A percentile compares a stretch with the other conserved stretches of the same genome.
phyloP scores from a whole-genome alignment of 2,329 filamentous ascomycete genomes.

The Ceratocystiopsis brevicomis region DNA sequence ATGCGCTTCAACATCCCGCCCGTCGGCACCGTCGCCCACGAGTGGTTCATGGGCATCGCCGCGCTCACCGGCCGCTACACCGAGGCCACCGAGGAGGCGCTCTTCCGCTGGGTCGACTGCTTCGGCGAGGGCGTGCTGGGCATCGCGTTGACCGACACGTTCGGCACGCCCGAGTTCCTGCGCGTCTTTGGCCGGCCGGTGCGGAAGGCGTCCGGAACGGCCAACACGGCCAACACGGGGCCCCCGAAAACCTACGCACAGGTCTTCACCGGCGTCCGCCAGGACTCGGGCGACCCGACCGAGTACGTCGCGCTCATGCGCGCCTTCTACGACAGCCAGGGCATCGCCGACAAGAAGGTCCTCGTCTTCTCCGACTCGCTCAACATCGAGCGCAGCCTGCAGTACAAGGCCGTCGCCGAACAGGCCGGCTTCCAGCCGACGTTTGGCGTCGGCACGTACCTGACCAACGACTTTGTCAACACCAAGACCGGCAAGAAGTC shows the following conservation, averaged over 20 bases:
- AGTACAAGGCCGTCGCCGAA: slow-evolving; percentile 75
- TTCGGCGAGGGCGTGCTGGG: slow-evolving; percentile 72
- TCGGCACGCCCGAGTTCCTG: slow-evolving; percentile 80
- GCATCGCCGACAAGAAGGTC: slow-evolving; percentile 62
- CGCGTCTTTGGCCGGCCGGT: slow-evolving; percentile 57
- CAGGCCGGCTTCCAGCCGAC: slow-evolving; percentile 63
- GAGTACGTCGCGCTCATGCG: slow-evolving; percentile 64
- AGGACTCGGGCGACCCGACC: slow-evolving; percentile 75
- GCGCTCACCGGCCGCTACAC: slow-evolving; percentile 77
- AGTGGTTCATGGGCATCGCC: slow-evolving; percentile 99
- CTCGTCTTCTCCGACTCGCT: slow-evolving; percentile 94
- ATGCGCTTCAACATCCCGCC: slow-evolving; percentile 78
- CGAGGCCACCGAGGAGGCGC: slow-evolving; percentile 62
- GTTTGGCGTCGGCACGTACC: slow-evolving; percentile 87
- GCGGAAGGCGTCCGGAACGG: slow-evolving; percentile 15
- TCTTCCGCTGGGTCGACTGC: slow-evolving; percentile 77
- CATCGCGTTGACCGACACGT: slow-evolving; percentile 89
- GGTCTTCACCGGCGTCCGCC: slow-evolving; percentile 65
- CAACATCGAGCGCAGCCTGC: slow-evolving; percentile 73
- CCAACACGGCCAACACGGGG: slow-evolving; percentile 30
- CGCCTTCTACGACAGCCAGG: slow-evolving; percentile 58
- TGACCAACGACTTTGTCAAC: slow-evolving; percentile 85
- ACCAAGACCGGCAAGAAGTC: slow-evolving; percentile 62
- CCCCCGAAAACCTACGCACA: too few relatives aligned
- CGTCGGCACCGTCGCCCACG: slow-evolving; percentile 78